Base-by-base conservation (phyloP, 2,329 filamentous ascomycete genomes). In the Monosporascus sp. region DNA sequence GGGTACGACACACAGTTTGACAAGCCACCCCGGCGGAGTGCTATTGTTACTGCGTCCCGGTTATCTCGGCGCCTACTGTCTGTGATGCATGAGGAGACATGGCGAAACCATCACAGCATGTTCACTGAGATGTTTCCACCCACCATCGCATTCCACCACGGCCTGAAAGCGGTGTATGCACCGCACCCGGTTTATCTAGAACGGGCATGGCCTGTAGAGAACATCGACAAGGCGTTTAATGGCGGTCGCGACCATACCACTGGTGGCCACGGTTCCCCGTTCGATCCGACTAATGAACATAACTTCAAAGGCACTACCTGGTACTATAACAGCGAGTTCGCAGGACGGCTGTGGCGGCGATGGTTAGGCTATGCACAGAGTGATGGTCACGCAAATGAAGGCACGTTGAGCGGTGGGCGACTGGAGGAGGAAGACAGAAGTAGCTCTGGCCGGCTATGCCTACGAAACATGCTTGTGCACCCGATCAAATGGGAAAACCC, bases 271-370 rank as follows among this genome's bases (percentile, higher is more conserved):
- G 84, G 87, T 37, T 86, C 83, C 39, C 79, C 88, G 6, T 90
- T 87, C 60, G 83, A 85, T 52, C 63, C 78, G 20, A 78, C 81
- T 58, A 84, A 90, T 50, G 90, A 95, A 70, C 88, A 90, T 68
- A 92, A 92, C 69, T 90, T 93, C 73, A 82, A 83, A 61, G 89
- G 90, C 15, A 86, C 85, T 44, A 90, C 81, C 45, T 96, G 89
- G 88, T 95, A 93, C 70, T 95, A 90, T 70, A 88, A 90, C 61
- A 85, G 85, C 22, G 81, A 85, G 48, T 95, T 94, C 64, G 84
- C 88, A 1, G 81, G 85, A 5, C 81, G 87, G n/a, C 66, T 95
- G 59, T 95, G 90, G 82, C 79, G 87, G 49, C 77, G 89, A 45
- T 96, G 90, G 90, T 71, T 94, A 46, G 80, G 80, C 1, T 83